These are phyloP conservation scores for Salix udensis DNA, from an alignment of 345 rosid species.

Conservation along the genomic window DNA sequence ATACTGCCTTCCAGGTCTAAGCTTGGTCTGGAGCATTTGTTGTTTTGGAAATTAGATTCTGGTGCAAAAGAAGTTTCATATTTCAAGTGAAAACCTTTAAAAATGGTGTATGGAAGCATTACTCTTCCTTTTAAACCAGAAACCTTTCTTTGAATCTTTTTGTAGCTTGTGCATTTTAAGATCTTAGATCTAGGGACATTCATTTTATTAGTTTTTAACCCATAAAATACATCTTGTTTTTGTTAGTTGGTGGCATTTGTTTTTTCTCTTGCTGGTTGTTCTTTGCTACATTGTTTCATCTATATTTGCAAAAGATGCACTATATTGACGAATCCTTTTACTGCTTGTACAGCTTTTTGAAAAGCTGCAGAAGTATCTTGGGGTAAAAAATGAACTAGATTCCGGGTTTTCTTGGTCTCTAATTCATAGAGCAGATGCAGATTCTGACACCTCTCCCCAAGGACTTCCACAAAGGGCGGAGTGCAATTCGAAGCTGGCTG, in stretches of 20 bases:
- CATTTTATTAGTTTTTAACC: neutral
- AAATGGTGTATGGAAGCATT: neutral
- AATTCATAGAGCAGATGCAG: conserved; percentile 20
- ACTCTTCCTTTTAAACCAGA: neutral
- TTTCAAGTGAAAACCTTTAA: neutral
- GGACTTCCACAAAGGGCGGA: conserved; percentile 31
- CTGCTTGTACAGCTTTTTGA: conserved; percentile 24
- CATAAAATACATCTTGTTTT: neutral
- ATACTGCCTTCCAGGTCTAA: neutral
- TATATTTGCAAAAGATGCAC: neutral
- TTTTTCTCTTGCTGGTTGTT: neutral
- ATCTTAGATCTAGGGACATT: neutral
- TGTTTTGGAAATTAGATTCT: neutral
- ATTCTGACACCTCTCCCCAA: conserved; percentile 8
- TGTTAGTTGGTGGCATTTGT: neutral
- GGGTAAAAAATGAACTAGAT: conserved; percentile 31
- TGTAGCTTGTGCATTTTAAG: neutral
- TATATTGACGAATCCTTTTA: neutral
- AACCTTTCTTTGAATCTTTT: neutral
- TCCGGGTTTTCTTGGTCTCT: conserved; percentile 35
- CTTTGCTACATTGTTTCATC: neutral
- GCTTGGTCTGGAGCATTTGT: neutral
- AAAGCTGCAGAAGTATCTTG: conserved; percentile 31
- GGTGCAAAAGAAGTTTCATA: neutral
- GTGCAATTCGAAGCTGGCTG: conserved; percentile 32